Conservation (phyloP, 768 basidiomycete genomes). For the Clitopilus hobsonii region DNA sequence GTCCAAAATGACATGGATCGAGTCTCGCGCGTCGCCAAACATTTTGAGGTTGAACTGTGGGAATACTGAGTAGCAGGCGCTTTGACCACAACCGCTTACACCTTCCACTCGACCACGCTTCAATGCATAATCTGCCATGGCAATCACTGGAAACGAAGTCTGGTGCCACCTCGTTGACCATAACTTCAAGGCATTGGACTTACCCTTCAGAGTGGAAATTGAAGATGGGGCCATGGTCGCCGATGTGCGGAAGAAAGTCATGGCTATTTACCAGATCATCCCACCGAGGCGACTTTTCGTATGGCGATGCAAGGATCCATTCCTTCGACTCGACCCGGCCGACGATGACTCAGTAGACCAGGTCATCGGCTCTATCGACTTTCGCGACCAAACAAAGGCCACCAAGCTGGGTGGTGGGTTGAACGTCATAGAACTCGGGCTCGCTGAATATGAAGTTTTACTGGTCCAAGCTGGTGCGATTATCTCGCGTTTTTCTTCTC, state of each 20-base stretch:
- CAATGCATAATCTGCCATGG: too few relatives aligned
- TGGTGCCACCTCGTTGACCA: too few relatives aligned
- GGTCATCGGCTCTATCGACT: neutral
- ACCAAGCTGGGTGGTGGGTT: neutral
- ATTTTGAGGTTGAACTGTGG: too few relatives aligned
- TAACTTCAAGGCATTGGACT: too few relatives aligned
- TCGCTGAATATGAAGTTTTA: neutral
- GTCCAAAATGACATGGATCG: too few relatives aligned
- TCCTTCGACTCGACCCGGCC: neutral
- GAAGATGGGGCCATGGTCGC: too few relatives aligned
- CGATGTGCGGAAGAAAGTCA: neutral
- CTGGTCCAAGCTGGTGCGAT: neutral
- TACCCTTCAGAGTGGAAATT: too few relatives aligned
- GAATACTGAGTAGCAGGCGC: too few relatives aligned
- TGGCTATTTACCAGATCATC: neutral
- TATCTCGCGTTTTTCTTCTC: neutral
- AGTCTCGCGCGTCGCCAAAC: too few relatives aligned
- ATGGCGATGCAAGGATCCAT: neutral
- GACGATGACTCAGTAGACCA: neutral
- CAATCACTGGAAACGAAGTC: too few relatives aligned
- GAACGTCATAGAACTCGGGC: neutral
- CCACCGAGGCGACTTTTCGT: neutral
- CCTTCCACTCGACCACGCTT: too few relatives aligned
- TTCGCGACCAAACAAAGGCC: neutral
- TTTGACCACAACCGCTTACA: too few relatives aligned